Evolutionary conservation across 495 filamentous ascomycete species (phyloP).

Genomic region (Xylaria acuta): DNA sequence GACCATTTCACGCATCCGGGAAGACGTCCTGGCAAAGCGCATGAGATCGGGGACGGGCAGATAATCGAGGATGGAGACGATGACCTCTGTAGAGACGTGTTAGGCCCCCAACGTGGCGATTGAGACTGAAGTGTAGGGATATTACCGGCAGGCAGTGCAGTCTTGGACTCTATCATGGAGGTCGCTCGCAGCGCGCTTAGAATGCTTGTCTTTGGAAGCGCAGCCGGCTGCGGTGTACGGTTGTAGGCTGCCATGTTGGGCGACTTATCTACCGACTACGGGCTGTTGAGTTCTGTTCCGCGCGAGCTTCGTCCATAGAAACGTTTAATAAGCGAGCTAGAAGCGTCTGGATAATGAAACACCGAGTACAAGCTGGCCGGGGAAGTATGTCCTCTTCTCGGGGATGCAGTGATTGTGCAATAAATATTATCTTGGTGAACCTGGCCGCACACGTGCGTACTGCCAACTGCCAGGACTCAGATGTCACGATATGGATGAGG

Average conservation of each 20-base stretch:
- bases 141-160: conserved; percentile 79
- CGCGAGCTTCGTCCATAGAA: conserved; percentile 12
- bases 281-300: not conserved
- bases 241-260: conserved; percentile 68
- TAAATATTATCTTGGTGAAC: not conserved
- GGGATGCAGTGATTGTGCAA: not conserved
- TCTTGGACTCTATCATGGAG: conserved; percentile 75
- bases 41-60: conserved; percentile 83
- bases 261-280: conserved; percentile 2
- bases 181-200: conserved; percentile 76
- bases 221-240: conserved; percentile 59
- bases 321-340: not conserved
- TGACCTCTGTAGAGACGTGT: conserved; percentile 68
- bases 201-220: conserved; percentile 59
- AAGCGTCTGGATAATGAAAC: not conserved
- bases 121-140: not conserved
- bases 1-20: conserved; percentile 94
- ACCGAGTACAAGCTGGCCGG: not conserved
- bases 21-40: conserved; percentile 84
- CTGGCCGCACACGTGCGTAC: not conserved
- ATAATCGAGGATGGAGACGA: conserved; percentile 86
- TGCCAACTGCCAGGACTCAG: not conserved
- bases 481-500: conserved; percentile 8
- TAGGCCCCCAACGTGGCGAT: conserved; percentile 16
- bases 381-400: not conserved